Conservation (phyloP, 495 filamentous ascomycete species). For the Letharia columbiana region DNA sequence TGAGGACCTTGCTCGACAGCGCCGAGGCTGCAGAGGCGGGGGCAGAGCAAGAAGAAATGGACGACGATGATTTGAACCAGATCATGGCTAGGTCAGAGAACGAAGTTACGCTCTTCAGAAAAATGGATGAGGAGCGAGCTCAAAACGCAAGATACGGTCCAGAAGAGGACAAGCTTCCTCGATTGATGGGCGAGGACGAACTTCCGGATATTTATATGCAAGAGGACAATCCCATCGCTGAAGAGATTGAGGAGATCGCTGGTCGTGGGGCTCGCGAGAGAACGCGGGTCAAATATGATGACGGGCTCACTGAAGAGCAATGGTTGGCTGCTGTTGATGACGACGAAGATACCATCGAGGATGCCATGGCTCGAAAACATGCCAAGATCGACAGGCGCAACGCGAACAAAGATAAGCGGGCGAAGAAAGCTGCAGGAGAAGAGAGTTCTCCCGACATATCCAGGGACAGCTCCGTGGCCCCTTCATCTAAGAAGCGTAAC, state of each 20-base stretch:
- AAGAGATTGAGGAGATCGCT: slow-evolving; percentile 63
- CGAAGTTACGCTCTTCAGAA: slow-evolving; percentile 60
- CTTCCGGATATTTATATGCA: slow-evolving; percentile 87
- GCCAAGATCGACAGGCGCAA: slow-evolving; percentile 77
- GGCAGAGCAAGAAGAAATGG: slow-evolving; percentile 83
- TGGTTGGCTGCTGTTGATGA: slow-evolving; percentile 90
- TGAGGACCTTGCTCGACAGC: slow-evolving; percentile 82
- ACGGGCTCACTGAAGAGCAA: slow-evolving; percentile 95
- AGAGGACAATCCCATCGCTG: slow-evolving; percentile 73
- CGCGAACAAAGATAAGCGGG: slow-evolving; percentile 57
- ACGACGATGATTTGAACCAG: slow-evolving; percentile 92
- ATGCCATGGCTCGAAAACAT: slow-evolving; percentile 79
- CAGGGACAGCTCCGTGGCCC: slow-evolving; percentile 70
- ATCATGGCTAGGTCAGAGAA: slow-evolving; percentile 71
- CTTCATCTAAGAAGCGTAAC: slow-evolving; percentile 59
- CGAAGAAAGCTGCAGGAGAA: slow-evolving; percentile 36
- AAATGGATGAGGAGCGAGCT: slow-evolving; percentile 67
- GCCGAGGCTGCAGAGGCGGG: slow-evolving; percentile 77
- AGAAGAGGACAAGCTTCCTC: slow-evolving; percentile 52
- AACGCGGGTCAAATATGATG: slow-evolving; percentile 89
- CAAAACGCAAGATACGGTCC: slow-evolving; percentile 61
- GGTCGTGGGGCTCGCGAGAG: slow-evolving; percentile 92
- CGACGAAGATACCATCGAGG: slow-evolving; percentile 89
- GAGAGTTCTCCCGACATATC: slow-evolving; percentile 70
- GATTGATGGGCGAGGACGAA: slow-evolving; percentile 81